A percentile compares a stretch with the other conserved stretches of the same genome.
phyloP scores from a whole-genome alignment of 176 grass and related monocot species.

The Hyparrhenia diplandra region DNA sequence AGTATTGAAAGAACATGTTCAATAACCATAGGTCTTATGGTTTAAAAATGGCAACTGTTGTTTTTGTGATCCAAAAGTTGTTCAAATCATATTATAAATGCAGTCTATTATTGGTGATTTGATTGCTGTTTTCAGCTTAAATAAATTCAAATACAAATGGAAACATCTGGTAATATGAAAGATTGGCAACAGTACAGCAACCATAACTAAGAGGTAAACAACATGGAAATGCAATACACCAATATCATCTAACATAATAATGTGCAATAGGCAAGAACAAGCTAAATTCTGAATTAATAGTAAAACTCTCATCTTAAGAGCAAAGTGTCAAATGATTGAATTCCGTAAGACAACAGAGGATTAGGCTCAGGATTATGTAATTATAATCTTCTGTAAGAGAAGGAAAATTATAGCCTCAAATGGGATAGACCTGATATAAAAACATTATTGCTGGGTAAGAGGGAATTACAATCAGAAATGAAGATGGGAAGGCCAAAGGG shows the following conservation, averaged over 20 bases:
- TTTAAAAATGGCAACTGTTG: no score
- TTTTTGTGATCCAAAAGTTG: no score
- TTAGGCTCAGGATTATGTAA: neutral
- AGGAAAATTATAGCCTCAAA: neutral
- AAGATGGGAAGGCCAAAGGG: neutral
- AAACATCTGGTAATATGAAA: neutral
- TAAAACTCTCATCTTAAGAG: neutral
- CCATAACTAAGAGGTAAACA: neutral
- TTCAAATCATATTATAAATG: neutral
- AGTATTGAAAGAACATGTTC: no score
- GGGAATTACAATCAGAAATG: neutral
- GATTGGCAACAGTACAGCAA: neutral
- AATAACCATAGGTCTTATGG: no score
- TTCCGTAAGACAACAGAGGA: neutral
- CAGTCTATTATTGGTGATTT: neutral
- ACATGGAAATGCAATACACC: neutral
- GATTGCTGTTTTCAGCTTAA: neutral
- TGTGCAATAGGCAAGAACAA: neutral
- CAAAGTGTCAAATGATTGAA: neutral
- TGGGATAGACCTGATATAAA: neutral
- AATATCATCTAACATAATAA: neutral
- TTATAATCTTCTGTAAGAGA: neutral
- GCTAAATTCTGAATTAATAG: neutral
- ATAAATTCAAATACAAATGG: neutral
- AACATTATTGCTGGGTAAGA: neutral